Evolutionary conservation across 176 grass and related monocot species (phyloP), one percentile per base, ranked within the genome.

Genomic region (Tillandsia leiboldiana): DNA sequence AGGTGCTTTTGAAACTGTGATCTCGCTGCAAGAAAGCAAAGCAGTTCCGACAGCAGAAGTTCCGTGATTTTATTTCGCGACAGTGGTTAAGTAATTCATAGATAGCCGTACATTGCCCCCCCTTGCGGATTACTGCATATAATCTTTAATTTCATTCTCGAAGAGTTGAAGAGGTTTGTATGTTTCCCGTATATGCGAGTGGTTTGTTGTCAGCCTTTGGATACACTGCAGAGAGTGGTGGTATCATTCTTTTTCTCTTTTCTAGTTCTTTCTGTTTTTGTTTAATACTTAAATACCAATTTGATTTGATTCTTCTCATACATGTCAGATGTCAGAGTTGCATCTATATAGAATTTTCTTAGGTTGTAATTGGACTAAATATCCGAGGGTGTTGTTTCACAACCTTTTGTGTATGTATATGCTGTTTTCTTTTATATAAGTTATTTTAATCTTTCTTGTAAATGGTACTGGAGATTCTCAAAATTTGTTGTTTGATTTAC

Each of bases 1-100:
- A 1, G 89, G 82, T 42, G 89, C 89, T 5, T 91, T 91, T 26
- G 82, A 91, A 83, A 85, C 76, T 7, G 79, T 91, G 52, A 87
- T 91, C 79, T 91, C 82, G 1, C 85, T 87, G 42, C 89, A 88
- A 52, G 89, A 85, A 68, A 82, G 66, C 50, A 77, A 85, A 66
- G 48, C 53, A 6, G 65, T 48, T 67, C 48, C 77, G 56, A 56
- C 50, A n/a, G 66, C 18, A 11, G 51, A 53, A 56, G 68, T 70
- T 72, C 47, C 48, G 49, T 73, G 53, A 85, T 10, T 58, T 10
- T 58, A 9, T 11, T 75, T 81, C 50, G 54, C 75, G 72, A 22
- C 29, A 4, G 0, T 20, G 20, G 20, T 20, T 14, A 17, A 20
- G 12, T 59, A 17, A 1, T 54, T 15, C 2, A 12, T 56, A 56